These are phyloP conservation scores for Penicillium crystallinum DNA, from an alignment of 495 filamentous ascomycete species.

Conservation along the genomic window DNA sequence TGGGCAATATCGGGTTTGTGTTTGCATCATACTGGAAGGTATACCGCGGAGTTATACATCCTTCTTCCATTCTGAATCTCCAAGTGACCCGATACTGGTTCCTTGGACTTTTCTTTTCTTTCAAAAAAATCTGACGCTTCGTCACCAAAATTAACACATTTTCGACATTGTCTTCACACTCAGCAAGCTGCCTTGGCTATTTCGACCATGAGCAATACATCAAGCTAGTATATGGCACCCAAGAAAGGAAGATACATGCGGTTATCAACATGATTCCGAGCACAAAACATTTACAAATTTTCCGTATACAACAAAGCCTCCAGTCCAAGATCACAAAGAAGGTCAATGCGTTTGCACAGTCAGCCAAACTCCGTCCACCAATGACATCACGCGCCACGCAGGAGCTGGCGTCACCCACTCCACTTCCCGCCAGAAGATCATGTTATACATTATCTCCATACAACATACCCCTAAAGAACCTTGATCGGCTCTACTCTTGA, in stretches of 20 bases:
- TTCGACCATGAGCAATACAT: neutral
- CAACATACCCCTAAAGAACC: slow-evolving; percentile 9
- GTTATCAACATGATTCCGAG: slow-evolving; percentile 17
- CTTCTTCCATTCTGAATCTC: neutral
- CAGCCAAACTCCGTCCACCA: slow-evolving; percentile 9
- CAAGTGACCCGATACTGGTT: neutral
- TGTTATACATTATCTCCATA: slow-evolving; percentile 11
- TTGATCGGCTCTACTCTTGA: neutral
- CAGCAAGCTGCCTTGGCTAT: neutral
- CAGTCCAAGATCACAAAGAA: no score
- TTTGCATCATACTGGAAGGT: neutral
- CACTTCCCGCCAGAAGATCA: slow-evolving; percentile 12
- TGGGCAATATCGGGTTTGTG: neutral
- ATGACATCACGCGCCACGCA: slow-evolving; percentile 19
- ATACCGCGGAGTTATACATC: neutral
- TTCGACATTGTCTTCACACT: neutral
- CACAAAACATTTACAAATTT: no score
- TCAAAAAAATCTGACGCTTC: neutral
- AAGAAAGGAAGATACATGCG: neutral
- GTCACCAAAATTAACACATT: neutral
- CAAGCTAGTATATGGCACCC: neutral
- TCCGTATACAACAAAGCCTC: no score
- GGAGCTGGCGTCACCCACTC: slow-evolving; percentile 29
- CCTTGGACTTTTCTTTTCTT: neutral
- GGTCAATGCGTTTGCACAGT: neutral